Evolutionary conservation across 345 rosid genomes (phyloP).

Genomic region (Punica granatum): DNA sequence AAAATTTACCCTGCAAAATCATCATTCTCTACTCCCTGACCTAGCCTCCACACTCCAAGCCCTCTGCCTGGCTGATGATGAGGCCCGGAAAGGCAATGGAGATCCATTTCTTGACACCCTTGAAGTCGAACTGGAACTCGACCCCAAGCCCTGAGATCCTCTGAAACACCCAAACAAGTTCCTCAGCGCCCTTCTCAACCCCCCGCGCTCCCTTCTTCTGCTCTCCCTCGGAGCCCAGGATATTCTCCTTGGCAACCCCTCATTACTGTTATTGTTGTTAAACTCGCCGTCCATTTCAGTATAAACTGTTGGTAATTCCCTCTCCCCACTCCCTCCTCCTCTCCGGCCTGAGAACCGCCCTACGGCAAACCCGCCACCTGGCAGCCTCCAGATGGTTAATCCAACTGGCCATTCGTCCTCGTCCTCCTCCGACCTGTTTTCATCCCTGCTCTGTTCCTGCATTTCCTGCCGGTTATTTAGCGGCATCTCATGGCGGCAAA

Average conservation of each 20-base stretch:
- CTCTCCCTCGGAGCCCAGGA: conserved; percentile 40
- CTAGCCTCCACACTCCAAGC: not conserved
- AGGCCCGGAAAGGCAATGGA: not conserved
- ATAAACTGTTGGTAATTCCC: conserved; percentile 46
- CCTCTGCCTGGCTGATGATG: not conserved
- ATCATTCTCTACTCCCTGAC: not conserved
- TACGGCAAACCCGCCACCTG: conserved; percentile 55
- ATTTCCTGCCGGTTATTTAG: conserved; percentile 6
- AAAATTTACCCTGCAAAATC: not conserved
- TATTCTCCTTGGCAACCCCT: conserved; percentile 35
- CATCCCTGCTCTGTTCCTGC: conserved; percentile 6
- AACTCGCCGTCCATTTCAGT: conserved; percentile 61
- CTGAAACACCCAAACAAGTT: conserved; percentile 17
- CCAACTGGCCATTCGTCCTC: conserved; percentile 35
- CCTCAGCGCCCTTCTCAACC: conserved; percentile 34
- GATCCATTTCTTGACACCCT: not conserved
- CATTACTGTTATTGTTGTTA: conserved; percentile 11
- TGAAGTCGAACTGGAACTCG: not conserved
- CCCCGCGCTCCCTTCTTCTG: conserved; percentile 38
- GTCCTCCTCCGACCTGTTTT: conserved; percentile 12
- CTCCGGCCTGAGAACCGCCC: conserved; percentile 50
- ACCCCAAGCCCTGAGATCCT: not conserved
- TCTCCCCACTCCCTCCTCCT: conserved; percentile 34
- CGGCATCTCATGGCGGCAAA: conserved; percentile 51
- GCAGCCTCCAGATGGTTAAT: conserved; percentile 54